A percentile compares a stretch with the other conserved stretches of the same genome.
These are phyloP conservation scores for Epithele typhae DNA, from an alignment of 768 basidiomycete species.

Conservation along the genomic window DNA sequence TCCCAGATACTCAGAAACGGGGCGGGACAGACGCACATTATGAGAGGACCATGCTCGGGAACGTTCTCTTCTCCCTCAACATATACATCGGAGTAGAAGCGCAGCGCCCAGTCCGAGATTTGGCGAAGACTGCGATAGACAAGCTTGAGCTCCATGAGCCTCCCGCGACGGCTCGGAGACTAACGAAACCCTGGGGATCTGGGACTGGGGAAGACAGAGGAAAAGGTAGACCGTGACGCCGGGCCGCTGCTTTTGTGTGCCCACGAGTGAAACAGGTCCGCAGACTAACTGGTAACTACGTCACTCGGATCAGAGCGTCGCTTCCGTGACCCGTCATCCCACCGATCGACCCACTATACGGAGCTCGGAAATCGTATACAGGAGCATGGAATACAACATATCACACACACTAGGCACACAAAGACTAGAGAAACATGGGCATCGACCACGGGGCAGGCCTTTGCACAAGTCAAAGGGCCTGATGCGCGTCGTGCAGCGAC, in stretches of 20 bases:
- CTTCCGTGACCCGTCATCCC: no score
- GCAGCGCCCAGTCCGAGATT: slow-evolving; percentile 61
- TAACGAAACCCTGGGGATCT: no score
- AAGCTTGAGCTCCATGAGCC: slow-evolving; percentile 46
- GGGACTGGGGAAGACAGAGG: no score
- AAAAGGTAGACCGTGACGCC: no score
- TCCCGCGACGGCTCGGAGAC: no score
- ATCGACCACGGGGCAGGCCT: slow-evolving; percentile 77
- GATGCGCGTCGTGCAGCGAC: slow-evolving; percentile 91
- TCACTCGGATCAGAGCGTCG: no score
- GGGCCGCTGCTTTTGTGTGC: no score
- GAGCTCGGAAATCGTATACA: no score
- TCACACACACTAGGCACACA: slow-evolving; percentile 13
- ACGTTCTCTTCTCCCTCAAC: slow-evolving; percentile 87
- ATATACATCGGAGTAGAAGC: slow-evolving; percentile 84
- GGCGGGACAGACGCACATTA: slow-evolving; percentile 67
- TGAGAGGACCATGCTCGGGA: slow-evolving; percentile 81
- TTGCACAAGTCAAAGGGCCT: slow-evolving; percentile 39
- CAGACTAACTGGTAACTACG: no score
- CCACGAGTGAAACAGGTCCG: neutral
- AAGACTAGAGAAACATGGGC: slow-evolving; percentile 15
- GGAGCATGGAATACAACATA: slow-evolving; percentile 10
- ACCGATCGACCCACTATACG: no score
- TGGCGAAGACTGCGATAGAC: slow-evolving; percentile 57
- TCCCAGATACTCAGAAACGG: no score